phyloP scores from a whole-genome alignment of 2,329 filamentous ascomycete species.

The Xylariomycetidae sp. region DNA sequence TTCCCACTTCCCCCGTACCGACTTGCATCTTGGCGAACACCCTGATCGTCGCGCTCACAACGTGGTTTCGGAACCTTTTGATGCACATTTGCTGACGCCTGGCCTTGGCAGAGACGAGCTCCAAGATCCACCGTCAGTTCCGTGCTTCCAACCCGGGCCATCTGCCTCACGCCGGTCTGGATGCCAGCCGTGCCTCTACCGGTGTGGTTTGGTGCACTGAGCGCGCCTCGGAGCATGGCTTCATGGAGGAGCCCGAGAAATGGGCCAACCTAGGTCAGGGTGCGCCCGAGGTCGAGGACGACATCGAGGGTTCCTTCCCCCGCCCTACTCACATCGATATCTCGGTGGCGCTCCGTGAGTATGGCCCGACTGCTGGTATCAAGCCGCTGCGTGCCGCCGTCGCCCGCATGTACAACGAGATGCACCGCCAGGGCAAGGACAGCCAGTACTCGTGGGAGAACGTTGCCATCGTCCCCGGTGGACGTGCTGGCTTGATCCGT shows the following conservation, averaged over 20 bases:
- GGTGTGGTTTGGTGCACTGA: slow-evolving; percentile 93
- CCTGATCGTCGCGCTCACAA: slow-evolving; percentile 4
- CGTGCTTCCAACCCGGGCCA: slow-evolving; percentile 86
- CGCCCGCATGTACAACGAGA: slow-evolving; percentile 85
- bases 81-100: slow-evolving; percentile 15
- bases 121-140: slow-evolving; percentile 83
- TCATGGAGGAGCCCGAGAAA: slow-evolving; percentile 68
- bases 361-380: slow-evolving; percentile 91
- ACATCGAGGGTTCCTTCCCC: slow-evolving; percentile 83
- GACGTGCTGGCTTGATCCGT: slow-evolving; percentile 84
- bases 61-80: slow-evolving; percentile 2
- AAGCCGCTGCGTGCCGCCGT: slow-evolving; percentile 84
- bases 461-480: slow-evolving; percentile 91
- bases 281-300: slow-evolving; percentile 88
- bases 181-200: slow-evolving; percentile 80
- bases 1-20: too few species aligned
- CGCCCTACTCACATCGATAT: slow-evolving; percentile 75
- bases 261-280: slow-evolving; percentile 96
- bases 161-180: slow-evolving; percentile 83
- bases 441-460: slow-evolving; percentile 97
- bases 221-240: slow-evolving; percentile 83
- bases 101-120: slow-evolving; percentile 61
- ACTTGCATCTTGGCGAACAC: slow-evolving; percentile 2
- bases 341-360: slow-evolving; percentile 74
- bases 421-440: slow-evolving; percentile 79